Evolutionary conservation across 2,329 filamentous ascomycete genomes (phyloP), one percentile per base, ranked within the genome.

Genomic region (Lasiodiplodia theobromae): DNA sequence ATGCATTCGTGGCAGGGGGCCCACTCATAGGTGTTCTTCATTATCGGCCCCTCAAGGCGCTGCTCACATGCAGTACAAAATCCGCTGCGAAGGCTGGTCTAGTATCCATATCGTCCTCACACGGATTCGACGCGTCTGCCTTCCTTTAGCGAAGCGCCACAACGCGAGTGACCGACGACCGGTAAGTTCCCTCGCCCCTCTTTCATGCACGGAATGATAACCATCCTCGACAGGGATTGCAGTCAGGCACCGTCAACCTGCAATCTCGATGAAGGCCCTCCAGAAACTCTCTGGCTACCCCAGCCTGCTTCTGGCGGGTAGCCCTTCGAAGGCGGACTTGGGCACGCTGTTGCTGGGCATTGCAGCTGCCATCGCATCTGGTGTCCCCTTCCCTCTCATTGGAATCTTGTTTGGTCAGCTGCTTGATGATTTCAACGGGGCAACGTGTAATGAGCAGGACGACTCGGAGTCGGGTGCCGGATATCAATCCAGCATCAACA

Each of bases 341-440:
- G 25, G 38, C 28, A 47, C 44, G 23, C 63, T 72, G 10, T 21
- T 71, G 25, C 74, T 77, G 64, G 84, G 83, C 63, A 72, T 76
- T 66, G 57, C 85, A 34, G 80, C 81, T 66, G 84, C 87, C 64
- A 85, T 86, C 51, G 86, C 83, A 40, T 85, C 88, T n/a, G 88
- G 88, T 57, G 82, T 88, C 4, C 88, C 88, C 0, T 88, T 90
- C 68, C 88, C 88, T 18, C 79, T 91, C 21, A 86, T 90, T 74
- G 88, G 86, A 62, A 87, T 91, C 69, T 81, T 91, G 66, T 91
- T 91, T 72, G 87, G 88, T 67, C 81, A 89, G 76, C 84, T 91
- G 4, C 82, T 91, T 70, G 87, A 91, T 73, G 82, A 87, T 69
- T 82, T 91, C 74, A 89, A 89, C 73, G 77, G 79, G 14, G 85